Evolutionary conservation across 2,329 filamentous ascomycete species (phyloP), one percentile per base, ranked within the genome.

Genomic region (Trichoderma cornu-damae): DNA sequence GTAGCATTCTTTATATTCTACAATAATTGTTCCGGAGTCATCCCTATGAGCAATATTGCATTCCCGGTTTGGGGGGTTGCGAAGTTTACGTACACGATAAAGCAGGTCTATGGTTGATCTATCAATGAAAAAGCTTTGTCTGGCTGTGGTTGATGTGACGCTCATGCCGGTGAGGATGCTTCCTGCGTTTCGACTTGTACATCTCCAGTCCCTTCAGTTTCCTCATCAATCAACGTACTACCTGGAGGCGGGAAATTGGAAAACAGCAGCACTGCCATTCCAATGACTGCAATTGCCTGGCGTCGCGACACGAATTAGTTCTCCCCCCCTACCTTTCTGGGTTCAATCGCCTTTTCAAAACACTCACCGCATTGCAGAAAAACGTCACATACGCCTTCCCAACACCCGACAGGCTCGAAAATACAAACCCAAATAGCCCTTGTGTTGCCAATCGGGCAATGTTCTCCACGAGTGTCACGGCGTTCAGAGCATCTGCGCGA

Each of bases 391-490:
- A 78, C 0, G 81, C 77, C 63, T 79, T 78, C 1, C 84, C 85
- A 0, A 80, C 72, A 32, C 78, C 75, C 0, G 87, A 83, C 43
- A 89, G 76, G 0, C 77, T 79, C 0, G 85, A 80, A 66, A 89
- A 89, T 0, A 87, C 73, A 12, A 87, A 74, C 0, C 87, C 86
- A 62, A 90, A 89, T 0, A 89, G 63, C 0, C 83, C 83, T 58
- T 82, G 83, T 0, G 85, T 89, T 0, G 79, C 74, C 1, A 90
- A 70, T 22, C 80, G 75, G 0, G 85, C 86, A 30, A 88, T 78
- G 61, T 87, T 88, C 65, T 90, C 87, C 0, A 89, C 81, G 0
- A 89, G 72, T 0, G 84, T 88, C 11, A 90, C 84, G 0, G 84
- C 85, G 37, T 84, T 84, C 3, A 90, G 72, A 0, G 87, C 86